Evolutionary conservation across 208 protist species (phyloP), one percentile per base, ranked within the genome.

Genomic region (Crithidia brevicula): DNA sequence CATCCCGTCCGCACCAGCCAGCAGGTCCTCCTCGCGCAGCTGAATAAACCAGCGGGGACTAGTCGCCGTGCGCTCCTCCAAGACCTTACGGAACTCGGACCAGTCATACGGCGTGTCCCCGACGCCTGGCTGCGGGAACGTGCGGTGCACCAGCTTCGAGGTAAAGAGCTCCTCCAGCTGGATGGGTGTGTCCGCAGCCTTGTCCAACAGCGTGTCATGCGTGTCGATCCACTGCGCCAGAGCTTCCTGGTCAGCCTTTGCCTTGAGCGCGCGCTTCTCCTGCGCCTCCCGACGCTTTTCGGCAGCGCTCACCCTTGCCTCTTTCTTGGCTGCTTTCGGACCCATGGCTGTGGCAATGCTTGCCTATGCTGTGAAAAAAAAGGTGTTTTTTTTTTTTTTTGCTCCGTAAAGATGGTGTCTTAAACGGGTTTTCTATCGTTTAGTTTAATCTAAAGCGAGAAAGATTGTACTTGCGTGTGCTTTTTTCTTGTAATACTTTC

Each of bases 21-120:
- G 72, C 22, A 96, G 82, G 62, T 94, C 86, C 43, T 96, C 88
- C 59, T 96, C 82, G 31, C 91, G 91, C 15, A 96, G 66, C 74
- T 96, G 91, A 53, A 96, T 78, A 43, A 90, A 96, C 91, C 91
- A 96, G 27, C 91, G 88, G 7, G 88, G 91, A 60, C 86, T 93
- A 18, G 11, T 79, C 23, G 68, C 67, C 5, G 42, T 76, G 49
- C 91, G 89, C 31, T 38, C 59, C 56, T 85, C 82, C 33, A 96
- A 69, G 22, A 77, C 82, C 36, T 63, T 54, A 18, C 79, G 81
- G 49, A 96, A 84, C 42, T 73, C 85, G 8, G 56, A 64, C 88
- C 91, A 96, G 71, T 96, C 82, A 54, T 86, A 96, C 18, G 79
- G 64, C 47, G 60, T 63, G 53, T 82, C 75, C 10, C 70, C 78